These are phyloP conservation scores for Combretum micranthum DNA, from an alignment of 345 rosid species.

Conservation along the genomic window DNA sequence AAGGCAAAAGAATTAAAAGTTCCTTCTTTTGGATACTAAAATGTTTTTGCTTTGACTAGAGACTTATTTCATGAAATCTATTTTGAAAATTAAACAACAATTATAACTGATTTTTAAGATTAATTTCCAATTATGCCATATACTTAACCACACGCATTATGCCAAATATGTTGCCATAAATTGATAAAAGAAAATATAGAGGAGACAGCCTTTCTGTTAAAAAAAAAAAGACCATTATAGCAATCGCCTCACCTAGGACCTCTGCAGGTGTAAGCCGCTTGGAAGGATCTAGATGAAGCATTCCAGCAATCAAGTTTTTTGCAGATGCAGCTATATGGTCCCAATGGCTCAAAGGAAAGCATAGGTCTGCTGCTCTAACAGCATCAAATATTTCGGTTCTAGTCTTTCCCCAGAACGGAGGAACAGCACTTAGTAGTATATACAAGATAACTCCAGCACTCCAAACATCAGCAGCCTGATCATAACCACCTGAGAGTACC, in stretches of 20 bases:
- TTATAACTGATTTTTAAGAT: too few species aligned
- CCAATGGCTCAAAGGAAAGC: slow-evolving; percentile 66
- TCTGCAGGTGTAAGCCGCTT: slow-evolving; percentile 57
- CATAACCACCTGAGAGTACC: slow-evolving; percentile 53
- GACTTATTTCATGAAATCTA: too few species aligned
- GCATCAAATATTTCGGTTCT: slow-evolving; percentile 79
- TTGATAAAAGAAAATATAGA: not conserved
- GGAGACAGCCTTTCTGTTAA: not conserved
- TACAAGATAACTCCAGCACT: slow-evolving; percentile 68
- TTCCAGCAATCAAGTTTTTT: slow-evolving; percentile 53
- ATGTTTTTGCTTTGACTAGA: not conserved
- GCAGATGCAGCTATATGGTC: slow-evolving; percentile 53
- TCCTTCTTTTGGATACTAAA: too few species aligned
- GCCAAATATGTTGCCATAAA: too few species aligned
- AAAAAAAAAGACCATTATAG: not conserved
- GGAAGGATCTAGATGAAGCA: slow-evolving; percentile 71
- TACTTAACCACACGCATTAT: too few species aligned
- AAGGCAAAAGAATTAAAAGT: too few species aligned
- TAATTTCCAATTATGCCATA: too few species aligned
- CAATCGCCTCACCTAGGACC: slow-evolving; percentile 44
- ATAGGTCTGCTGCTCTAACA: slow-evolving; percentile 69
- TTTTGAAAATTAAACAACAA: too few species aligned
- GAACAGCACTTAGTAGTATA: slow-evolving; percentile 56
- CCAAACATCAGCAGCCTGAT: slow-evolving; percentile 68
- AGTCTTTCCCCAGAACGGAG: slow-evolving; percentile 76